A percentile compares a stretch with the other conserved stretches of the same genome.
Conservation (phyloP, 495 filamentous ascomycete genomes). For the Trichoderma parareesei region DNA sequence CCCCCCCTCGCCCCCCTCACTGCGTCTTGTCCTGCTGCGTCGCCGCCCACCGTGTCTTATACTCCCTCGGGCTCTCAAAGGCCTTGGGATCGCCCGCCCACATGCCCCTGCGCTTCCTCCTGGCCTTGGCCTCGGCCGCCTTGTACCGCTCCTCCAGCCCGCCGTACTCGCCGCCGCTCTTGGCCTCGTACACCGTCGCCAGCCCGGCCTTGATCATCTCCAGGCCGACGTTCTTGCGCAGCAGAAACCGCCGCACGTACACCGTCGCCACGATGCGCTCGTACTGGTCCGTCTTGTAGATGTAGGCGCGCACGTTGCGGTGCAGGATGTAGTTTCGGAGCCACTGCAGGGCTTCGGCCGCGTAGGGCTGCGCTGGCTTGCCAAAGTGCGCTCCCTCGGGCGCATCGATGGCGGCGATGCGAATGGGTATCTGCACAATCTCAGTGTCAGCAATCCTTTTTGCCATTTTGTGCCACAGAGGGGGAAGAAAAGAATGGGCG, state of each 20-base stretch:
- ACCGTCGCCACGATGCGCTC: conserved; percentile 83
- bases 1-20: background rate
- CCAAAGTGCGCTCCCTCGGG: conserved; percentile 92
- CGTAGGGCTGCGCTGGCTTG: conserved; percentile 72
- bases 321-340: conserved; percentile 63
- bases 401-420: conserved; percentile 86
- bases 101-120: conserved; percentile 60
- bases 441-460: background rate
- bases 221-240: conserved; percentile 71
- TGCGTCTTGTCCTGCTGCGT: background rate
- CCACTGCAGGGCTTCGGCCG: conserved; percentile 71
- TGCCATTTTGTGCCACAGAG: conserved; percentile 6
- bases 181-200: conserved; percentile 89
- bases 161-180: conserved; percentile 81
- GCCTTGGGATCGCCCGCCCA: conserved; percentile 53
- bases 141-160: conserved; percentile 57
- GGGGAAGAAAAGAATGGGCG: background rate
- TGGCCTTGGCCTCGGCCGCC: conserved; percentile 63
- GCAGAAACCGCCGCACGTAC: conserved; percentile 57
- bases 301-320: conserved; percentile 66
- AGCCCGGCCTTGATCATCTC: conserved; percentile 80
- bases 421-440: conserved; percentile 59
- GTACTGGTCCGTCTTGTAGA: conserved; percentile 85
- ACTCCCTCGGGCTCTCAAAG: conserved; percentile 77
- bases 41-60: conserved; percentile 44